These are phyloP conservation scores for Monilinia polystroma DNA, from an alignment of 2,329 filamentous ascomycete genomes.

Conservation along the genomic window DNA sequence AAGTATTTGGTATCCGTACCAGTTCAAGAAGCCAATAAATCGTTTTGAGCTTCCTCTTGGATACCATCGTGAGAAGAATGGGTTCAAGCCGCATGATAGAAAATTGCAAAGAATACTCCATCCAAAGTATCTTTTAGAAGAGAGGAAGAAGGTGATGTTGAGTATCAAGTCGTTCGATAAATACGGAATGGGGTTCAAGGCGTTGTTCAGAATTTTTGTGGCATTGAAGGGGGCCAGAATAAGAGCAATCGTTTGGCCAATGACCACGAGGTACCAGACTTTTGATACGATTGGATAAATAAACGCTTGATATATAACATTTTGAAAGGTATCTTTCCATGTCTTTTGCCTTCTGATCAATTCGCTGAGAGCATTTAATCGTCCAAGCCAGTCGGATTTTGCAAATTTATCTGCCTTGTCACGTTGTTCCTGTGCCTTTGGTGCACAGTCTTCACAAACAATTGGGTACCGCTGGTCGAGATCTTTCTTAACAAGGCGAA, in stretches of 20 bases:
- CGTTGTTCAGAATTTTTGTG: constrained; percentile 7
- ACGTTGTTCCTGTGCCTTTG: constrained; percentile 68
- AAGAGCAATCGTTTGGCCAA: constrained; percentile 36
- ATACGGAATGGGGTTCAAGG: constrained; percentile 1
- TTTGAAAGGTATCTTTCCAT: constrained; percentile 19
- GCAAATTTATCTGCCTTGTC: constrained; percentile 74
- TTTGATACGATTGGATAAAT: constrained; percentile 27
- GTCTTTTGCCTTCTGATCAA: constrained; percentile 18
- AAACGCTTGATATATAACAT: constrained; percentile 17
- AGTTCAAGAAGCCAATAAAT: constrained; percentile 59
- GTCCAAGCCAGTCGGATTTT: constrained; percentile 37
- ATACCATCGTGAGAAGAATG: constrained; percentile 51
- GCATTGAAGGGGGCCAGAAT: constrained; percentile 24
- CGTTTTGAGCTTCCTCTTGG: constrained; percentile 53
- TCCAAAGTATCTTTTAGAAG: constrained; percentile 35
- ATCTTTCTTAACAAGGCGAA: constrained; percentile 64
- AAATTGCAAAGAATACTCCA: constrained; percentile 52
- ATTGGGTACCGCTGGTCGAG: constrained; percentile 86
- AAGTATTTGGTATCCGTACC: constrained; percentile 65
- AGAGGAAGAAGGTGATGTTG: constrained; percentile 12
- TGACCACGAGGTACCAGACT: constrained; percentile 35
- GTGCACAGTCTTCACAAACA: constrained; percentile 79
- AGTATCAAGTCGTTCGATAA: constrained; percentile 1
- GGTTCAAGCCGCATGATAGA: constrained; percentile 66
- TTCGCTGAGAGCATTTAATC: constrained; percentile 52